Conservation (phyloP, 2,329 filamentous ascomycete species). For the Apiospora phragmitis region DNA sequence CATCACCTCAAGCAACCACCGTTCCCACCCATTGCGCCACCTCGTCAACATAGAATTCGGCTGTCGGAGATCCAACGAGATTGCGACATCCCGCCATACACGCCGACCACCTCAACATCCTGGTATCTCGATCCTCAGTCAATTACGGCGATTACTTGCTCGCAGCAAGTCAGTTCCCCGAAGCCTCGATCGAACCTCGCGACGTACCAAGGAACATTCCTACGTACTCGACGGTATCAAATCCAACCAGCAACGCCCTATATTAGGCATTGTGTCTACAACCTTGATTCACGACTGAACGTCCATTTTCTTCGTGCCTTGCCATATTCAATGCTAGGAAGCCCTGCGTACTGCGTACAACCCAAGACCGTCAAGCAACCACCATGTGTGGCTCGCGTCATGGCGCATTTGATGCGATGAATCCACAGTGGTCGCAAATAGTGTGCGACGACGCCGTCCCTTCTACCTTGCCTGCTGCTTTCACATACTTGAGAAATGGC, state of each 20-base stretch:
- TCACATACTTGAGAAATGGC: not conserved
- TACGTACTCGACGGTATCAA: not conserved
- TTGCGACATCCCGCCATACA: not conserved
- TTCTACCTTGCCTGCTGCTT: not conserved
- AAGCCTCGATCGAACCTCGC: not conserved
- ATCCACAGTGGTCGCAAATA: not conserved
- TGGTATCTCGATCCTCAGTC: not conserved
- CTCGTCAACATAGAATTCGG: not conserved
- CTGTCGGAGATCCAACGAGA: not conserved
- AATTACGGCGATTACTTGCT: not conserved
- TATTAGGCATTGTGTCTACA: not conserved
- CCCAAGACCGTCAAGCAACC: not conserved
- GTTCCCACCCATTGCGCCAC: not conserved
- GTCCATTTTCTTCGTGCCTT: not conserved
- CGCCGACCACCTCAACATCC: not conserved
- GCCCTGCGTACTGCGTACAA: not conserved
- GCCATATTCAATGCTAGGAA: not conserved
- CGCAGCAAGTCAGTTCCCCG: not conserved
- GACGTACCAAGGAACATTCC: not conserved
- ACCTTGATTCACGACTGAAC: not conserved
- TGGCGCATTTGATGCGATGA: not conserved
- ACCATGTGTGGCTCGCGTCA: too few species aligned
- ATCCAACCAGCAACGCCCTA: not conserved
- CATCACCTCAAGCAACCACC: not conserved
- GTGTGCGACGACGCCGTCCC: not conserved